Conservation (phyloP, 2,329 filamentous ascomycete genomes). For the Ascochyta clinopodiicola region DNA sequence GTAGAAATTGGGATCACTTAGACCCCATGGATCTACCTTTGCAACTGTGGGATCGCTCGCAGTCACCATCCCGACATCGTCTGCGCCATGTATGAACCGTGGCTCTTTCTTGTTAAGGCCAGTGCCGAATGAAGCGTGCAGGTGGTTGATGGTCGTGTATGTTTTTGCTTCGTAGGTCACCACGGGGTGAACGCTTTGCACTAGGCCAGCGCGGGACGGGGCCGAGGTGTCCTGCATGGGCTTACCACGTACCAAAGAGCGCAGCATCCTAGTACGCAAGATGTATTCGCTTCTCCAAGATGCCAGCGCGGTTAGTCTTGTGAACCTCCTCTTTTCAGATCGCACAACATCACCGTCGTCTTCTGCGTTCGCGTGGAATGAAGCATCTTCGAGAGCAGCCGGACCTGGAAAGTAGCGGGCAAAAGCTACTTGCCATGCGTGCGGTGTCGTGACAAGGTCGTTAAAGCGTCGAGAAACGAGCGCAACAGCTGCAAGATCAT, state of each 20-base stretch:
- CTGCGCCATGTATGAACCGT: constrained; percentile 81
- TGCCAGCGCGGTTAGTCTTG: constrained; percentile 80
- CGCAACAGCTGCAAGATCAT: constrained; percentile 80
- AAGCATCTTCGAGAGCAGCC: constrained; percentile 57
- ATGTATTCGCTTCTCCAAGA: constrained; percentile 98
- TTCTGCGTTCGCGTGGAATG: constrained; percentile 54
- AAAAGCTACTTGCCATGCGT: constrained; percentile 94
- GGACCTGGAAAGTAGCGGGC: constrained; percentile 86
- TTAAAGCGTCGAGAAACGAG: constrained; percentile 90
- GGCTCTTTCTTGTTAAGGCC: constrained; percentile 73
- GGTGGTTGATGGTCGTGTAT: constrained; percentile 76
- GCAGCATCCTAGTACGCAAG: constrained; percentile 80
- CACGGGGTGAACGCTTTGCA: constrained; percentile 74
- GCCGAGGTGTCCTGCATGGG: constrained; percentile 65
- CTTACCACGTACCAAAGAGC: constrained; percentile 82
- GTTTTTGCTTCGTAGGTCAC: constrained; percentile 87
- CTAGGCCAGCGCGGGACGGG: constrained; percentile 60
- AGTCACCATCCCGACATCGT: constrained; percentile 78
- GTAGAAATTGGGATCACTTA: constrained; percentile 76
- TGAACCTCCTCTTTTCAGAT: constrained; percentile 79
- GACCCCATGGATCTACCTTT: constrained; percentile 82
- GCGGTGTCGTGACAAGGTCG: constrained; percentile 83
- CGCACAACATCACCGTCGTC: constrained; percentile 57
- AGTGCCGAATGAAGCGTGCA: constrained; percentile 78
- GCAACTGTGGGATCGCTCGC: constrained; percentile 79